These are phyloP conservation scores for Lachnellula cervina DNA, from an alignment of 2,329 filamentous ascomycete species.

Conservation along the genomic window DNA sequence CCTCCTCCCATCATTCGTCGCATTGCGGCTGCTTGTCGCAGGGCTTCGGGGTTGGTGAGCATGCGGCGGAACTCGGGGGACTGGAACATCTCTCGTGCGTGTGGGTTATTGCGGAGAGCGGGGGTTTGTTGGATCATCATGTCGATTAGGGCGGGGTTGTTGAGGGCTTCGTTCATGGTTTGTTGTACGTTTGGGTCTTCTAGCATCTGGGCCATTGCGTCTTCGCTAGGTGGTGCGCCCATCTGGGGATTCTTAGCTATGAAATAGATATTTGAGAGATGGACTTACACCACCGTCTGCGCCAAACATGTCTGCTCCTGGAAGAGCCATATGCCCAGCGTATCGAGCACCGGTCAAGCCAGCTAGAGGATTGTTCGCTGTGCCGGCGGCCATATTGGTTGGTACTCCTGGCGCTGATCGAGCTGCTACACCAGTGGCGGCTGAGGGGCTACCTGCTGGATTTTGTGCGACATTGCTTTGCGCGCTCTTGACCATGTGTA, in stretches of 20 bases:
- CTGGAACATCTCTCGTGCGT: constrained; percentile 78
- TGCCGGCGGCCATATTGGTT: constrained; percentile 73
- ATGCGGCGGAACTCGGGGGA: constrained; percentile 86
- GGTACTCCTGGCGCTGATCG: constrained; percentile 58
- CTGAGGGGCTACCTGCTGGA: constrained; percentile 40
- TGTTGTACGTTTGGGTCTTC: constrained; percentile 82
- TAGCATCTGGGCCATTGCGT: constrained; percentile 79
- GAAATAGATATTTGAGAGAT: not conserved
- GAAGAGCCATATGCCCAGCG: constrained; percentile 85
- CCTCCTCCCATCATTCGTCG: constrained; percentile 59
- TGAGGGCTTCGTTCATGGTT: constrained; percentile 88
- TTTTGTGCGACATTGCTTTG: constrained; percentile 59
- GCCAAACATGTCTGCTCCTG: constrained; percentile 83
- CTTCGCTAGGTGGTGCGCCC: constrained; percentile 78
- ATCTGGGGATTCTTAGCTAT: constrained; percentile 54
- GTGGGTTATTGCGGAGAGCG: constrained; percentile 65
- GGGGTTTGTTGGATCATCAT: constrained; percentile 93
- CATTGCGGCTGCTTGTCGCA: constrained; percentile 79
- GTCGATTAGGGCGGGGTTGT: constrained; percentile 90
- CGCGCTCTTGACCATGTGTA: constrained; percentile 95
- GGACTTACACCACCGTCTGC: constrained; percentile 84
- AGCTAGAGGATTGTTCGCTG: constrained; percentile 84
- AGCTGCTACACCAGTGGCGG: constrained; percentile 38
- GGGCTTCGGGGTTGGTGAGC: constrained; percentile 84
- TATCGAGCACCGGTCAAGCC: constrained; percentile 89